A percentile compares a stretch with the other conserved stretches of the same genome.
Conservation (phyloP, 805 yeast genomes). For the Suhomyces tanzawaensis region DNA sequence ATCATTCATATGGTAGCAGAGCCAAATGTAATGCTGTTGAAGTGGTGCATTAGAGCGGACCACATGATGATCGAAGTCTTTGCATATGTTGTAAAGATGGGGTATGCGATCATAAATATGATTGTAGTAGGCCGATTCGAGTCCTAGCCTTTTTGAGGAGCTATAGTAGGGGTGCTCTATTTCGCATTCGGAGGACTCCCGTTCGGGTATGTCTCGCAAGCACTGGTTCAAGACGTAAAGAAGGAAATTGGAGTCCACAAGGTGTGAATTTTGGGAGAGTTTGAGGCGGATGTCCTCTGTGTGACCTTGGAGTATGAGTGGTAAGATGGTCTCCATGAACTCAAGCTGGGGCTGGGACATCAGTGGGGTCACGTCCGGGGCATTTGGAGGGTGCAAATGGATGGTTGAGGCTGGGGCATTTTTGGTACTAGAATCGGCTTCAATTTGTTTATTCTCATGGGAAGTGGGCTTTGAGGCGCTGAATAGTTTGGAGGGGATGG, state of each 20-base stretch:
- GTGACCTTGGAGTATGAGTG: not conserved
- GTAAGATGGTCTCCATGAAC: not conserved
- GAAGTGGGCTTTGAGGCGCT: not conserved
- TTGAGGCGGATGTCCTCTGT: not conserved
- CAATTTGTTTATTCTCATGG: too few species aligned
- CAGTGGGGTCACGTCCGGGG: not conserved
- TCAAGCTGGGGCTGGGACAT: not conserved
- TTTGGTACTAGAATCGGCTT: not conserved
- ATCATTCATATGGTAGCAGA: conserved; percentile 37
- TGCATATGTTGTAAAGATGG: conserved; percentile 19
- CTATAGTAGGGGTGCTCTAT: conserved; percentile 7
- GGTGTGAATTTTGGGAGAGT: not conserved
- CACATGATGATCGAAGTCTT: conserved; percentile 9
- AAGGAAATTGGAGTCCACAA: conserved; percentile 5
- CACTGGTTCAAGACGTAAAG: conserved; percentile 3
- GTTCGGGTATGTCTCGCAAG: conserved; percentile 1
- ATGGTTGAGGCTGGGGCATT: not conserved
- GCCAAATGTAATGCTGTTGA: conserved; percentile 28
- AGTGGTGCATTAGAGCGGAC: conserved; percentile 4
- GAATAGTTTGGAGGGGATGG: conserved; percentile 1
- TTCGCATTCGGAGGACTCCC: conserved; percentile 3
- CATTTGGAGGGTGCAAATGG: too few species aligned
- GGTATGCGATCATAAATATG: conserved; percentile 20
- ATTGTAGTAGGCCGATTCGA: conserved; percentile 6
- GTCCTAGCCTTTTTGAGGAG: conserved; percentile 6